phyloP scores from a whole-genome alignment of 2,329 filamentous ascomycete genomes.

The Phoma sp. region DNA sequence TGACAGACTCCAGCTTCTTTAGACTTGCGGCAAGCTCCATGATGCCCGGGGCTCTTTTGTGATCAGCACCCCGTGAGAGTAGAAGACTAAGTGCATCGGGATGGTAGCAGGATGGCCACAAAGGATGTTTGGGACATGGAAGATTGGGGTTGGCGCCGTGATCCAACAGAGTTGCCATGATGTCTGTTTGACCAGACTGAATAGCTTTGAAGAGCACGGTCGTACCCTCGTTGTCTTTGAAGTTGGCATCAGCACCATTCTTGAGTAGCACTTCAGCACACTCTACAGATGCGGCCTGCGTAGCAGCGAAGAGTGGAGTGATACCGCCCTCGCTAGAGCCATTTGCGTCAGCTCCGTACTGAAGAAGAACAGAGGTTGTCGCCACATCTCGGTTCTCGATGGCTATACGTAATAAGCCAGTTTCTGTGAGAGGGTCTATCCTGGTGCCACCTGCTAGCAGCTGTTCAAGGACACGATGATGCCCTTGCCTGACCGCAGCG shows the following conservation, averaged over 20 bases:
- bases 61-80: constrained; percentile 65
- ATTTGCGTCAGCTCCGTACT: constrained; percentile 37
- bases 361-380: constrained; percentile 31
- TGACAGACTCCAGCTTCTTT: constrained; percentile 68
- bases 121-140: constrained; percentile 70
- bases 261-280: constrained; percentile 54
- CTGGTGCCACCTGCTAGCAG: constrained; percentile 36
- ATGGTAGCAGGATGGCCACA: constrained; percentile 69
- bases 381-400: constrained; percentile 37
- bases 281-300: constrained; percentile 33
- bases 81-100: constrained; percentile 64
- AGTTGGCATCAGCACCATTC: constrained; percentile 58
- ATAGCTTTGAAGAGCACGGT: constrained; percentile 69
- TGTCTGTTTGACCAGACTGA: constrained; percentile 60
- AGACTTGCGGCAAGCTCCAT: constrained; percentile 69
- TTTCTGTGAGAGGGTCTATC: constrained; percentile 33
- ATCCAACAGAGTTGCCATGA: constrained; percentile 61
- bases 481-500: constrained; percentile 66
- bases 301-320: constrained; percentile 35
- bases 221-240: constrained; percentile 66
- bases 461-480: constrained; percentile 62
- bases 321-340: constrained; percentile 33
- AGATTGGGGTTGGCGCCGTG: constrained; percentile 70
- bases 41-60: constrained; percentile 65
- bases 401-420: constrained; percentile 34